Percentiles rank a stretch among this genome's conserved stretches.
Conservation (phyloP, 768 basidiomycete species). For the Cubamyces lactineus region DNA sequence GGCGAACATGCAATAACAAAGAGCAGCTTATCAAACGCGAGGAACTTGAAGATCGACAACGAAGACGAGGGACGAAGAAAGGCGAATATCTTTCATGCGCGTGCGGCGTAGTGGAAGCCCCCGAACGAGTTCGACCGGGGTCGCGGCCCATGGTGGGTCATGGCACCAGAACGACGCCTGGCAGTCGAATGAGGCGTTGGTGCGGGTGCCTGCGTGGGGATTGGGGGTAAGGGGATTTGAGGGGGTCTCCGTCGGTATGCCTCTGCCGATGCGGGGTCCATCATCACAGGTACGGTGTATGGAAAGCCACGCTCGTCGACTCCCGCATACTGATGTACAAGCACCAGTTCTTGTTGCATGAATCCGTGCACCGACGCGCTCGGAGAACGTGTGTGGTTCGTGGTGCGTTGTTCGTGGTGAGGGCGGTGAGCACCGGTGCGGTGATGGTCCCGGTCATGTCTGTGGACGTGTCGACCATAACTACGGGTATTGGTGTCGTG, state of each 20-base stretch:
- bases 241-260: neutral
- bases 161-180: neutral
- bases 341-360: neutral
- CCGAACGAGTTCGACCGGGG: constrained; percentile 14
- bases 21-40: neutral
- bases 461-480: neutral
- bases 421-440: neutral
- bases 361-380: neutral
- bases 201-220: neutral
- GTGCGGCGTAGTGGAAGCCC: constrained; percentile 1
- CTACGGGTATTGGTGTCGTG: too few relatives aligned
- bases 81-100: too few relatives aligned
- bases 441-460: neutral
- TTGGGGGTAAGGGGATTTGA: neutral
- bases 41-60: neutral
- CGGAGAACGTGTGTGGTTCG: neutral
- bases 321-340: neutral
- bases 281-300: neutral
- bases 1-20: neutral
- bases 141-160: neutral
- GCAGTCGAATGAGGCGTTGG: neutral
- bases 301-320: neutral
- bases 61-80: neutral
- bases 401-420: neutral
- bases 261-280: neutral